Conservation (phyloP, 352 stramenopile genomes). For the Globisporangium cederbergense region DNA sequence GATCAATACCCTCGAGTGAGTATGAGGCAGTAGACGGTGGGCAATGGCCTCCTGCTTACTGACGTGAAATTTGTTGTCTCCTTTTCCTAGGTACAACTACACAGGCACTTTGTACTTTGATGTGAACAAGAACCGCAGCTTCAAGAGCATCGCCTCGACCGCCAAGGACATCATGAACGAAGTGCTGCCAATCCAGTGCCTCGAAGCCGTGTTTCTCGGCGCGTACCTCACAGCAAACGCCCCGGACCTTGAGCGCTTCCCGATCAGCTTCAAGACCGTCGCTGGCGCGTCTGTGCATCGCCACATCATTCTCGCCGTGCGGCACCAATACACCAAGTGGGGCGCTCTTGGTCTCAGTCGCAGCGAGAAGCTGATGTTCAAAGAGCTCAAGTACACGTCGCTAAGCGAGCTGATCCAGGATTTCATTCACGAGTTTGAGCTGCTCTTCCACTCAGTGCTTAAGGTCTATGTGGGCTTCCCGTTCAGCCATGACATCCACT, state of each 20-base stretch:
- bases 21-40: background rate
- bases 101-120: slow-evolving; percentile 84
- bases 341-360: slow-evolving; percentile 81
- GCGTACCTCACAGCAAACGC: slow-evolving; percentile 75
- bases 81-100: slow-evolving; percentile 72
- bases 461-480: slow-evolving; percentile 86
- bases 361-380: slow-evolving; percentile 82
- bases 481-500: slow-evolving; percentile 84
- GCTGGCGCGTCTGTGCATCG: slow-evolving; percentile 61
- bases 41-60: slow-evolving; percentile 14
- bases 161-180: slow-evolving; percentile 85
- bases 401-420: slow-evolving; percentile 74
- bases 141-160: slow-evolving; percentile 84
- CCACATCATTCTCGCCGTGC: slow-evolving; percentile 79
- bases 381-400: slow-evolving; percentile 78
- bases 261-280: slow-evolving; percentile 83
- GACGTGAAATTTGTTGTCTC: background rate
- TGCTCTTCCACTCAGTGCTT: slow-evolving; percentile 59
- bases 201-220: slow-evolving; percentile 85
- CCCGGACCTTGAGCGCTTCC: slow-evolving; percentile 69
- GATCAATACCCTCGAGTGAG: slow-evolving; percentile 65
- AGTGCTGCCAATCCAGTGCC: slow-evolving; percentile 83
- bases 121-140: slow-evolving; percentile 85
- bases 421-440: slow-evolving; percentile 60
- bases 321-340: slow-evolving; percentile 76